Evolutionary conservation across 331 rosid species (phyloP).

Genomic region (Rhamnella rubrinervis): DNA sequence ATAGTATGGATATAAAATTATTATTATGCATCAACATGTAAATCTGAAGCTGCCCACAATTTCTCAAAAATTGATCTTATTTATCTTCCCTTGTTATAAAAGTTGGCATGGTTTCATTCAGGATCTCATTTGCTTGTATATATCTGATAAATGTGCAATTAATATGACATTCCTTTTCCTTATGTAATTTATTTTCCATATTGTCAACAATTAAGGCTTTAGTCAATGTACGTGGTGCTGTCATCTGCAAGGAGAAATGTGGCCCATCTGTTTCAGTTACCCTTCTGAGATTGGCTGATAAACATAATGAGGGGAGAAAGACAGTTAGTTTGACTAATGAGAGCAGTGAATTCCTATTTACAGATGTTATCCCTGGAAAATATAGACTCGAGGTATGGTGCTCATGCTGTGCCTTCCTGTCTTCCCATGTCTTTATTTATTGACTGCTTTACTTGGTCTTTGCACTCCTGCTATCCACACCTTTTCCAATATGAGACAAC

Average conservation of each 20-base stretch:
- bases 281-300: slow-evolving; percentile 54
- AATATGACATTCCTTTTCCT: slow-evolving; percentile 15
- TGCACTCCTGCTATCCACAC: not conserved
- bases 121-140: not conserved
- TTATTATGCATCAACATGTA: too few species aligned
- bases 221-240: slow-evolving; percentile 73
- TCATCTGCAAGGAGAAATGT: slow-evolving; percentile 83
- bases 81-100: slow-evolving; percentile 10
- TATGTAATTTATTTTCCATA: slow-evolving; percentile 13
- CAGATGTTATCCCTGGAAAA: slow-evolving; percentile 81
- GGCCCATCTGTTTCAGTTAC: slow-evolving; percentile 74
- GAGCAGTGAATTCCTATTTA: slow-evolving; percentile 60
- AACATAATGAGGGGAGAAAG: slow-evolving; percentile 51
- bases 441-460: not conserved
- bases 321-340: slow-evolving; percentile 55
- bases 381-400: slow-evolving; percentile 76
- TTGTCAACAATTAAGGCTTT: slow-evolving; percentile 56
- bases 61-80: too few species aligned
- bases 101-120: not conserved
- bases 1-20: too few species aligned
- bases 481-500: not conserved
- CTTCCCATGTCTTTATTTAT: slow-evolving; percentile 16
- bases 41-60: too few species aligned
- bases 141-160: not conserved
- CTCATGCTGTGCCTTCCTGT: slow-evolving; percentile 15